Evolutionary conservation across 108 stramenopile species (phyloP).

Genomic region (Skeletonema tropicum): DNA sequence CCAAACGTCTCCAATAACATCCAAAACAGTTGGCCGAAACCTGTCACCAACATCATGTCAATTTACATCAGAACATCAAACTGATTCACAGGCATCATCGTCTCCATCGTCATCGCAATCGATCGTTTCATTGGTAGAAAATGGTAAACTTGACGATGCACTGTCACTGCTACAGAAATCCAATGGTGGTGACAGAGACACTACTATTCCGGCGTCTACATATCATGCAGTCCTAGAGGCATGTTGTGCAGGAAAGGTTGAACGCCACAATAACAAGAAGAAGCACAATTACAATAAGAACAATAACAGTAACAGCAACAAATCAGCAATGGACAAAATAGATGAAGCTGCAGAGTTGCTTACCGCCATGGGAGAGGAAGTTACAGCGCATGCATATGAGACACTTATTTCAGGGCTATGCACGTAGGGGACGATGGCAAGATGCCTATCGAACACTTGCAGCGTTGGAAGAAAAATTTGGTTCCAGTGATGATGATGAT

Average conservation of each 20-base stretch:
- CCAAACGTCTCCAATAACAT: not conserved
- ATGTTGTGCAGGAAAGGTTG: constrained; percentile 40
- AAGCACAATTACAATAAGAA: constrained; percentile 28
- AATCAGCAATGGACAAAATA: constrained; percentile 11
- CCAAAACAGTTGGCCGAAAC: not conserved
- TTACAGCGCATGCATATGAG: constrained; percentile 60
- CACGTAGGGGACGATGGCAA: constrained; percentile 57
- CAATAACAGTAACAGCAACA: constrained; percentile 23
- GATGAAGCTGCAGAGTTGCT: constrained; percentile 23
- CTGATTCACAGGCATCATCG: not conserved
- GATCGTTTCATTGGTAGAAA: constrained; percentile 25
- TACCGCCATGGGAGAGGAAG: constrained; percentile 25
- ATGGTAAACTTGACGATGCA: constrained; percentile 22
- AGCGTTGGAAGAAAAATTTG: constrained; percentile 51
- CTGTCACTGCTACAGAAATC: constrained; percentile 10
- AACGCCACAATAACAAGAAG: constrained; percentile 22
- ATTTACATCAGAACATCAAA: not conserved
- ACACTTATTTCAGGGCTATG: constrained; percentile 57
- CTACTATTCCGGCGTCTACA: constrained; percentile 38
- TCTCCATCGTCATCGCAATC: not conserved
- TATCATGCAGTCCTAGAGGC: constrained; percentile 68
- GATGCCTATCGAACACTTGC: constrained; percentile 61
- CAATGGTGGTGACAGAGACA: not conserved
- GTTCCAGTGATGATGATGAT: not conserved
- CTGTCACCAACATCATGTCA: not conserved